phyloP scores from a whole-genome alignment of 331 rosid species.

The Pyracantha coccinea region DNA sequence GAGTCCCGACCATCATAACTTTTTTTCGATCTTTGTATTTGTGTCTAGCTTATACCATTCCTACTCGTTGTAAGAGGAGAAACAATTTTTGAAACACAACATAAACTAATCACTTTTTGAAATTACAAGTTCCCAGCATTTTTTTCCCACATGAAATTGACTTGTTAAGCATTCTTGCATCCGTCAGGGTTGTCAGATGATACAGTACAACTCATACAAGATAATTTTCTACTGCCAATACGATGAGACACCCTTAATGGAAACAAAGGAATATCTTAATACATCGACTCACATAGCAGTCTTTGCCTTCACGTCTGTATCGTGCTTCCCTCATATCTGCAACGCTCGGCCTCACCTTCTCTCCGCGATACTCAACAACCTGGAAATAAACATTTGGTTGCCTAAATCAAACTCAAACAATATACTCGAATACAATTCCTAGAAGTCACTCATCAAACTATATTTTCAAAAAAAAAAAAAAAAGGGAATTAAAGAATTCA shows the following conservation, averaged over 20 bases:
- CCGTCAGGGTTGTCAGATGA: neutral
- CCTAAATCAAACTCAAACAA: neutral
- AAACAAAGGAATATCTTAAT: neutral
- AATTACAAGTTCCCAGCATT: neutral
- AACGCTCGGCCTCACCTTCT: slow-evolving; percentile 71
- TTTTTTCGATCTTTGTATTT: neutral
- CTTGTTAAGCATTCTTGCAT: neutral
- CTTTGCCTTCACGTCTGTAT: slow-evolving; percentile 78
- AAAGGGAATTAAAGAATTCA: neutral
- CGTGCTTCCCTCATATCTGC: slow-evolving; percentile 85
- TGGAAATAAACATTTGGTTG: slow-evolving; percentile 20
- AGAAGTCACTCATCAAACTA: neutral
- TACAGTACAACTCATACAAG: neutral
- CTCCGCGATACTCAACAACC: slow-evolving; percentile 98
- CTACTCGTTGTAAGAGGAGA: neutral
- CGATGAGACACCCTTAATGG: neutral
- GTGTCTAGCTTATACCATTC: neutral
- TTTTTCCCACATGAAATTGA: neutral
- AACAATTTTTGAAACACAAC: neutral
- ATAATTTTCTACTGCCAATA: neutral
- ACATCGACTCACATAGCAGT: slow-evolving; percentile 76
- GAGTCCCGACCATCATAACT: neutral
- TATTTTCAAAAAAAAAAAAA: neutral
- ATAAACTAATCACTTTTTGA: neutral
- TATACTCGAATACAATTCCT: neutral